These are phyloP conservation scores for Nigrospora oryzae DNA, from an alignment of 2,329 filamentous ascomycete genomes.

Conservation along the genomic window DNA sequence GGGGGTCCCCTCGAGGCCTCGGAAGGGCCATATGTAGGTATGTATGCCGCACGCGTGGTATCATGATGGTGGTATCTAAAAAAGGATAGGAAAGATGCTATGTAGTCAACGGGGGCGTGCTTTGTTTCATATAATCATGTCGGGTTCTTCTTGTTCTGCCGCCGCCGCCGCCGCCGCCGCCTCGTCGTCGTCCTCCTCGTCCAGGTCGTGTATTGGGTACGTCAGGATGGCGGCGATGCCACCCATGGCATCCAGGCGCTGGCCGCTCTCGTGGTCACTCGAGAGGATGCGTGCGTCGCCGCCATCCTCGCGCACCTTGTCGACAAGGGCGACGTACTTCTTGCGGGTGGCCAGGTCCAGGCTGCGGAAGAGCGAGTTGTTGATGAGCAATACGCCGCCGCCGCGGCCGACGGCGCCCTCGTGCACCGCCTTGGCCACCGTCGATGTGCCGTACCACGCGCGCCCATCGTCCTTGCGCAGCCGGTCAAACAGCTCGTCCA, in stretches of 20 bases:
- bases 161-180: constrained; percentile 20
- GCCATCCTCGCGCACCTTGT: constrained; percentile 77
- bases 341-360: constrained; percentile 69
- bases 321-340: constrained; percentile 77
- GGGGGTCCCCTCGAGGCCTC: too few relatives aligned
- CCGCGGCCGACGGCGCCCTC: constrained; percentile 84
- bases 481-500: constrained; percentile 75
- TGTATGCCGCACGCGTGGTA: too few relatives aligned
- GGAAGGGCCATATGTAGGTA: too few relatives aligned
- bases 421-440: constrained; percentile 74
- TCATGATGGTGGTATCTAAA: too few relatives aligned
- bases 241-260: constrained; percentile 72
- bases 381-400: constrained; percentile 78
- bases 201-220: constrained; percentile 75
- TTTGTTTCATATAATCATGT: not conserved
- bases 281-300: constrained; percentile 86
- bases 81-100: too few relatives aligned
- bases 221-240: constrained; percentile 86
- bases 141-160: constrained; percentile 6
- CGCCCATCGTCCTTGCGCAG: constrained; percentile 78
- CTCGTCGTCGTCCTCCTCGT: constrained; percentile 54
- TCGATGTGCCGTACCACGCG: constrained; percentile 81
- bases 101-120: not conserved
- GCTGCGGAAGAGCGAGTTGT: constrained; percentile 79
- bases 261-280: constrained; percentile 88